A percentile compares a stretch with the other conserved stretches of the same genome.
Conservation (phyloP, 352 stramenopile genomes). For the Pythium rishiriense region DNA sequence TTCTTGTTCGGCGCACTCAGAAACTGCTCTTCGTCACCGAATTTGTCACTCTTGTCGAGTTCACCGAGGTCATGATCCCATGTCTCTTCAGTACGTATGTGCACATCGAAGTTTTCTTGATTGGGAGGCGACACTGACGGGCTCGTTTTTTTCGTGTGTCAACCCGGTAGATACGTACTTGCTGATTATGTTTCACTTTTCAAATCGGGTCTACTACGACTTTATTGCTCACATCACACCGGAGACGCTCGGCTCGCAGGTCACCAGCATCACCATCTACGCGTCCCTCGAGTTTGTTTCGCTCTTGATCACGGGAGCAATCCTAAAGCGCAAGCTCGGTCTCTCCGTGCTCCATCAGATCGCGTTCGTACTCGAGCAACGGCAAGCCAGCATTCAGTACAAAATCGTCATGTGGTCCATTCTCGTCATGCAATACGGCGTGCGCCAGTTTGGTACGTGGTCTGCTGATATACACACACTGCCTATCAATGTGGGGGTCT, state of each 20-base stretch:
- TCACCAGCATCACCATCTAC: constrained; percentile 3
- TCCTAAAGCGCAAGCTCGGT: constrained; percentile 7
- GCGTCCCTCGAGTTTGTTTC: constrained; percentile 6
- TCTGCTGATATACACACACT: neutral
- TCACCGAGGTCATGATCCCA: constrained; percentile 36
- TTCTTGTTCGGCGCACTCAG: constrained; percentile 12
- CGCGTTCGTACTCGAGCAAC: constrained; percentile 18
- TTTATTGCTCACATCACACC: constrained; percentile 20
- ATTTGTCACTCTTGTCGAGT: constrained; percentile 33
- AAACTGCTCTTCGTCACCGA: constrained; percentile 32
- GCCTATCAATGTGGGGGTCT: too few relatives aligned
- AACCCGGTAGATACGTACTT: constrained; percentile 15
- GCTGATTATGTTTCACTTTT: constrained; percentile 30
- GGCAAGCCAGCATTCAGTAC: constrained; percentile 11
- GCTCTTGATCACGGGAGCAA: neutral
- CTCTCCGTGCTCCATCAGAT: constrained; percentile 19
- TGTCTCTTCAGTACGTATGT: constrained; percentile 10
- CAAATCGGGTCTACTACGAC: constrained; percentile 28
- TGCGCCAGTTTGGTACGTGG: constrained; percentile 11
- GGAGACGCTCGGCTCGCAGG: neutral
- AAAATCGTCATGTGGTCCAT: constrained; percentile 21
- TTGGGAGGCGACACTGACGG: too few relatives aligned
- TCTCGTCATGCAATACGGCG: constrained; percentile 11
- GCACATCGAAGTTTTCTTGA: too few relatives aligned
- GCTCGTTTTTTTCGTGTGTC: neutral